These are phyloP conservation scores for Scenedesmus sp. DNA, from an alignment of 163 green algal species.

Conservation along the genomic window DNA sequence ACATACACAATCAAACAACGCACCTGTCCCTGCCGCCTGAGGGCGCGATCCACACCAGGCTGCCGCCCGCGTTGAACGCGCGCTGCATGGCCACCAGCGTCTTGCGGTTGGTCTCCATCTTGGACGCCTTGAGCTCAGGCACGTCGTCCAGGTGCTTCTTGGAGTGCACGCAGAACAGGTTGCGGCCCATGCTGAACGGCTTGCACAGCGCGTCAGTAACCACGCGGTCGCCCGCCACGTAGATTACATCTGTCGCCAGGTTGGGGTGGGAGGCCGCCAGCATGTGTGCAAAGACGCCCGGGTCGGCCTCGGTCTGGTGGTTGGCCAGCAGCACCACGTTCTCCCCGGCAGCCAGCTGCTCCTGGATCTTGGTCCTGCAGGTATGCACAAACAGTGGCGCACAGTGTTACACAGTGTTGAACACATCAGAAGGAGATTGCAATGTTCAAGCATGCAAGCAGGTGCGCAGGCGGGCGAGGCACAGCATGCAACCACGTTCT, in stretches of 20 bases:
- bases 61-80: constrained; percentile 85
- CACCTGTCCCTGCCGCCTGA: constrained; percentile 89
- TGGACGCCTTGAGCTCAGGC: constrained; percentile 87
- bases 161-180: constrained; percentile 98
- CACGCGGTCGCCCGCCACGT: constrained; percentile 92
- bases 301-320: constrained; percentile 99
- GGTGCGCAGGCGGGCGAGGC: not conserved
- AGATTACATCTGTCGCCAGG: constrained; percentile 91
- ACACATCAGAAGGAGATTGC: not conserved
- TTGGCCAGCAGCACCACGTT: constrained; percentile 99
- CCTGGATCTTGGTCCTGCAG: constrained; percentile 59
- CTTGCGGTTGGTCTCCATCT: constrained; percentile 92
- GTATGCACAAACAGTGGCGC: not conserved
- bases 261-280: constrained; percentile 78
- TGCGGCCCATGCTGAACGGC: constrained; percentile 96
- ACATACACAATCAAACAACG: not conserved
- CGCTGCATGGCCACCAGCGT: constrained; percentile 92
- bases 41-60: constrained; percentile 97
- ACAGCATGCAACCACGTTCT: constrained; percentile 86
- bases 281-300: constrained; percentile 96
- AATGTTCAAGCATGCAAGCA: not conserved
- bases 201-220: constrained; percentile 93
- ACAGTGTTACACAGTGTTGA: not conserved
- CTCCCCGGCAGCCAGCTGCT: constrained; percentile 84
- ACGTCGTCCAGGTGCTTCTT: constrained; percentile 98